Conservation (phyloP, 192 early-diverging fungal genomes). For the Linnemannia zychae region DNA sequence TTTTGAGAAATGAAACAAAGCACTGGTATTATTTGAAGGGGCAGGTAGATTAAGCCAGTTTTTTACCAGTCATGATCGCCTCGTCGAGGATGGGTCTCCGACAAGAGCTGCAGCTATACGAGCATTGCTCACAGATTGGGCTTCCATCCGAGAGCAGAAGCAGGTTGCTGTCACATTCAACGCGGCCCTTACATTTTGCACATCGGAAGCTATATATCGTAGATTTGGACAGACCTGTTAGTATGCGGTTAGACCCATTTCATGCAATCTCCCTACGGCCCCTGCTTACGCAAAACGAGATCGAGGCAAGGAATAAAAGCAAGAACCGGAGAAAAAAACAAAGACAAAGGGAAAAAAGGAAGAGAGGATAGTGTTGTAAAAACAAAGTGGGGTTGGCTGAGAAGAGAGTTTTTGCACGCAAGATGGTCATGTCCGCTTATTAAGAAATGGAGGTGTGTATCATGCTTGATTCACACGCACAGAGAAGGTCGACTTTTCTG, state of each 20-base stretch:
- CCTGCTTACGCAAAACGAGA: not conserved
- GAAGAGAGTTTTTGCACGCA: too few relatives aligned
- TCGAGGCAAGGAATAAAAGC: not conserved
- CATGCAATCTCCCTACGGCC: not conserved
- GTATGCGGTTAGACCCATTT: not conserved
- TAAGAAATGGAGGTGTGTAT: too few relatives aligned
- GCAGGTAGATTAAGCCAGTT: not conserved
- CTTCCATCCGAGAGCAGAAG: slow-evolving; percentile 83
- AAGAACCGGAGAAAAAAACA: not conserved
- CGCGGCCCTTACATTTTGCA: slow-evolving; percentile 78
- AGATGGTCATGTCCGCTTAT: too few relatives aligned
- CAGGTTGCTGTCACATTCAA: slow-evolving; percentile 83
- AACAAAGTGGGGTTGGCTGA: too few relatives aligned
- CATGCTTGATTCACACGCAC: too few relatives aligned
- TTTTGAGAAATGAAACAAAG: not conserved
- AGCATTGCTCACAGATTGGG: slow-evolving; percentile 88
- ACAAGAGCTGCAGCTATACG: slow-evolving; percentile 81
- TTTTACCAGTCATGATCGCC: slow-evolving; percentile 86
- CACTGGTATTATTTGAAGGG: not conserved
- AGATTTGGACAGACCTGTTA: not conserved
- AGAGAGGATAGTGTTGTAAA: slow-evolving; percentile 12
- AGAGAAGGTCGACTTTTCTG: too few relatives aligned
- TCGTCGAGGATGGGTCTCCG: slow-evolving; percentile 82
- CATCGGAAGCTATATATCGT: slow-evolving; percentile 73
- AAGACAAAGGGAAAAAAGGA: slow-evolving; percentile 15